Conservation (phyloP, 441 rosid genomes). For the Geranium incanum region DNA sequence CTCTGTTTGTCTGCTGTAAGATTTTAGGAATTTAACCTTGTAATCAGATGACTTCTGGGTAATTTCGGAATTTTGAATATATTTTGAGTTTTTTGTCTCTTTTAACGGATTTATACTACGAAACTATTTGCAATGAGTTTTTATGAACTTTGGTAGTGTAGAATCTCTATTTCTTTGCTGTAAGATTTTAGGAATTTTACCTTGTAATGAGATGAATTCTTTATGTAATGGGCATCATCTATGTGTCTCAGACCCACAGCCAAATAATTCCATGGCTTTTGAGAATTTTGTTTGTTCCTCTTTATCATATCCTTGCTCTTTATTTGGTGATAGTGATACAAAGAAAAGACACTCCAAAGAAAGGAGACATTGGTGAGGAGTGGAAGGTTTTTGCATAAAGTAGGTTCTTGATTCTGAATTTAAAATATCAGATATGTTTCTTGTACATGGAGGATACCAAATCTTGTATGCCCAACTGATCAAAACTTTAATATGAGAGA, state of each 20-base stretch:
- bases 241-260: conserved; percentile 29
- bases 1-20: too few relatives aligned
- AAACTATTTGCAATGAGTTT: too few relatives aligned
- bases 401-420: conserved; percentile 42
- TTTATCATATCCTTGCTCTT: conserved; percentile 21
- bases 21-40: too few relatives aligned
- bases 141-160: too few relatives aligned
- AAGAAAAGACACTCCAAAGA: conserved; percentile 18
- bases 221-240: conserved; percentile 44
- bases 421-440: conserved; percentile 29
- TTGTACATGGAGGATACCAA: conserved; percentile 10
- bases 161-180: conserved; percentile 18
- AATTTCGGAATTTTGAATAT: too few relatives aligned
- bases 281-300: conserved; percentile 31
- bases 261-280: conserved; percentile 40
- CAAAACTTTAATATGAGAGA: too few relatives aligned
- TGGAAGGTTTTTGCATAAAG: conserved; percentile 27
- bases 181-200: conserved; percentile 19
- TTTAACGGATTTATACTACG: neutral
- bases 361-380: conserved; percentile 19
- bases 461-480: too few relatives aligned
- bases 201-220: conserved; percentile 36
- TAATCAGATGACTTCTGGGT: neutral
- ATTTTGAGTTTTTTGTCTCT: too few relatives aligned
- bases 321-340: conserved; percentile 26